These are phyloP conservation scores for Raffaelea ambrosiae DNA, from an alignment of 2,329 filamentous ascomycete genomes.

Conservation along the genomic window DNA sequence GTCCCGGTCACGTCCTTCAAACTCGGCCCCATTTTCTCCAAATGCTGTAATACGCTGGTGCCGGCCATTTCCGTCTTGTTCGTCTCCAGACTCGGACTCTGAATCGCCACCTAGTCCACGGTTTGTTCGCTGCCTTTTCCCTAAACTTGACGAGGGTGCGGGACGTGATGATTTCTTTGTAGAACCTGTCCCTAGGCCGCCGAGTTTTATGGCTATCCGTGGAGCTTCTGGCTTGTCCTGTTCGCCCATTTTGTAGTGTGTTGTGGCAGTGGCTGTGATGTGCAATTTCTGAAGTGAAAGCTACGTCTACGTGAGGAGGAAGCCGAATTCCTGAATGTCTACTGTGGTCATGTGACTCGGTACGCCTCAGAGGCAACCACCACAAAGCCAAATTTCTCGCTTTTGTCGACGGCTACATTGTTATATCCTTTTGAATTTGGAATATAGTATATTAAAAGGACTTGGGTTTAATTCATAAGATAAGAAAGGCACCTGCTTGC, in stretches of 20 bases:
- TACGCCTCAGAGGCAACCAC: too few species aligned
- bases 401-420: too few species aligned
- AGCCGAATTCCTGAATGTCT: too few species aligned
- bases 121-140: slow-evolving; percentile 38
- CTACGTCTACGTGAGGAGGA: too few species aligned
- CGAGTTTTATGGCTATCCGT: slow-evolving; percentile 42
- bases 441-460: too few species aligned
- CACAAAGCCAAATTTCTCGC: too few species aligned
- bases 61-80: slow-evolving; percentile 13
- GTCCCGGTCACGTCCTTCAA: slow-evolving; percentile 11
- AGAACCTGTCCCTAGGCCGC: slow-evolving; percentile 13
- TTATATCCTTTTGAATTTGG: too few species aligned
- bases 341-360: too few species aligned
- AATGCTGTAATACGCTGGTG: slow-evolving; percentile 24
- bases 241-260: slow-evolving; percentile 25
- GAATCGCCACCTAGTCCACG: slow-evolving; percentile 30
- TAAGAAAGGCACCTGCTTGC: too few species aligned
- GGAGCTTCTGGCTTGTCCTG: slow-evolving; percentile 22
- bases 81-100: slow-evolving; percentile 28
- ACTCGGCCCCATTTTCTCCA: slow-evolving; percentile 17
- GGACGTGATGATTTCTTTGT: slow-evolving; percentile 20
- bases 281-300: too few species aligned
- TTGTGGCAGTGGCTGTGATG: background rate
- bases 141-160: slow-evolving; percentile 33
- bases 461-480: too few species aligned